phyloP scores from a whole-genome alignment of 2,329 filamentous ascomycete genomes.

The Zasmidium cellare region DNA sequence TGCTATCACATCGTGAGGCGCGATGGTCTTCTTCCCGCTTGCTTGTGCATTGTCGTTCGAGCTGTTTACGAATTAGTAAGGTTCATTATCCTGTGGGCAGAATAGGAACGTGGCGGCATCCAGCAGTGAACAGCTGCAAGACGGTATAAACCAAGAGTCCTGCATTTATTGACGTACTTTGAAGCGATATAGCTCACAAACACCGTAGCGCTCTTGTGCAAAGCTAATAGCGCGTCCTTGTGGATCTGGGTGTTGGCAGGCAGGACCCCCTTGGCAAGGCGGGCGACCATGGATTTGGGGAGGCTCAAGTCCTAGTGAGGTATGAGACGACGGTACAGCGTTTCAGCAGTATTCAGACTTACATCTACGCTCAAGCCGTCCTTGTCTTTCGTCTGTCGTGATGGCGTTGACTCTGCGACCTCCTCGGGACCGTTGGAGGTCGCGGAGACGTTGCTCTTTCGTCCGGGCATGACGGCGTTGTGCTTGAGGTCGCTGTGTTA shows the following conservation, averaged over 20 bases:
- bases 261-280: slow-evolving; percentile 76
- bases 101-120: background rate
- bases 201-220: slow-evolving; percentile 79
- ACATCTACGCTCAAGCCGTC: slow-evolving; percentile 49
- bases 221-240: slow-evolving; percentile 74
- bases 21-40: slow-evolving; percentile 75
- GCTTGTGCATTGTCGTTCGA: slow-evolving; percentile 70
- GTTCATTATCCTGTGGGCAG: too few species aligned
- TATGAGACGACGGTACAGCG: background rate
- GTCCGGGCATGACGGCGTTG: slow-evolving; percentile 43
- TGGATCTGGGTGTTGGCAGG: slow-evolving; percentile 81
- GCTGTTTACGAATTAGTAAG: slow-evolving; percentile 43
- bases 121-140: too few species aligned
- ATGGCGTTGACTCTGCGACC: slow-evolving; percentile 30
- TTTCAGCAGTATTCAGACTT: slow-evolving; percentile 3
- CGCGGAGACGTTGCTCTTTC: slow-evolving; percentile 48
- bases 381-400: slow-evolving; percentile 29
- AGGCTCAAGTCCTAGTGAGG: slow-evolving; percentile 41
- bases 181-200: slow-evolving; percentile 79
- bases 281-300: slow-evolving; percentile 77
- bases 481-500: too few species aligned
- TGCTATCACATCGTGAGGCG: slow-evolving; percentile 72
- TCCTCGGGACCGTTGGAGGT: slow-evolving; percentile 41
- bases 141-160: too few species aligned
- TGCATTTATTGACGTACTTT: slow-evolving; percentile 56